These are phyloP conservation scores for Diaporthe australafricana DNA, from an alignment of 2,329 filamentous ascomycete genomes.

Conservation along the genomic window DNA sequence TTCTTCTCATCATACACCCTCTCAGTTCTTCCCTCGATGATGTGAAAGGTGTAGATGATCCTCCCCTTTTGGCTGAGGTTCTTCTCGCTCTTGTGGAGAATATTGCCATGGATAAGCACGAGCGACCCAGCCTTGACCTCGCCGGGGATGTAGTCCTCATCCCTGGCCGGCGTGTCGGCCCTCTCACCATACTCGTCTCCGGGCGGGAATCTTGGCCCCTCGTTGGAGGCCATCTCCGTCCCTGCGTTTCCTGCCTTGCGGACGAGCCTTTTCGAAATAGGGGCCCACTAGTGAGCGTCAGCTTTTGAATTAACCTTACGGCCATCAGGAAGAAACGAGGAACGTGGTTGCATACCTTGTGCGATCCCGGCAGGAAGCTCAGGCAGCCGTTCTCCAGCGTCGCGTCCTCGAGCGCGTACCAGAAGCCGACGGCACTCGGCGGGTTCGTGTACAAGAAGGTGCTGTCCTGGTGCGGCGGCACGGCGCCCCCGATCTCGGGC, in stretches of 20 bases:
- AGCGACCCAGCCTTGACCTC: constrained; percentile 92
- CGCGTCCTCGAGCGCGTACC: constrained; percentile 96
- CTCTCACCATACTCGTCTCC: constrained; percentile 61
- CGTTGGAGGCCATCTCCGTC: constrained; percentile 79
- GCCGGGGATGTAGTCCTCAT: constrained; percentile 77
- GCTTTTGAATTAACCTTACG: neutral
- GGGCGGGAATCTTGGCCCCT: constrained; percentile 71
- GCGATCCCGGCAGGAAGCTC: constrained; percentile 86
- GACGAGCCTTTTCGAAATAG: constrained; percentile 81
- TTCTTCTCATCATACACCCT: constrained; percentile 86
- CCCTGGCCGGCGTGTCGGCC: constrained; percentile 50
- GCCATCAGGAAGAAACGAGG: neutral
- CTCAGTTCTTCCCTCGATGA: constrained; percentile 81
- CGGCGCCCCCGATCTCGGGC: constrained; percentile 92
- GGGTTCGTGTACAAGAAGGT: constrained; percentile 93
- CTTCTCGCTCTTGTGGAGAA: constrained; percentile 95
- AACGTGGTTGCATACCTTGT: constrained; percentile 56
- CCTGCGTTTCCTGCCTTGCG: constrained; percentile 65
- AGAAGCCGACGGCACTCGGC: constrained; percentile 92
- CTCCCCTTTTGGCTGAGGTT: constrained; percentile 88
- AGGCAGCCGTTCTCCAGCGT: constrained; percentile 88
- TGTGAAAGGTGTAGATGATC: constrained; percentile 97
- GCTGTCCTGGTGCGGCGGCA: constrained; percentile 91
- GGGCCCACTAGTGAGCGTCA: constrained; percentile 60
- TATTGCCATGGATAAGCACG: constrained; percentile 94